Conservation (phyloP, 2,329 filamentous ascomycete species). For the Colletotrichum kahawae region DNA sequence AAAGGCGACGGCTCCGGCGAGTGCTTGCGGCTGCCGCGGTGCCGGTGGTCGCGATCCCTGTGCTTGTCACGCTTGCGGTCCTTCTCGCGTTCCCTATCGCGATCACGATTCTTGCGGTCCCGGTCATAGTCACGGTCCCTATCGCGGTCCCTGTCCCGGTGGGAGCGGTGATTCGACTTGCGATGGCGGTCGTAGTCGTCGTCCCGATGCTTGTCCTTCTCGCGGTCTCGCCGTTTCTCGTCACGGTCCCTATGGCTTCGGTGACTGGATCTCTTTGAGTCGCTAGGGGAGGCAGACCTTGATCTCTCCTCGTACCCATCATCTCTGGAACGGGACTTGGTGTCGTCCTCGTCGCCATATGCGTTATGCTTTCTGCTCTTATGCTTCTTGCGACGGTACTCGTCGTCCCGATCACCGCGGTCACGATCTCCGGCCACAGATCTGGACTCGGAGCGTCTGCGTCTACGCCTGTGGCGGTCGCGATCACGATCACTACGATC, state of each 20-base stretch:
- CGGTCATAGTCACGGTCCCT: slow-evolving; percentile 39
- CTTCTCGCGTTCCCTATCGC: slow-evolving; percentile 29
- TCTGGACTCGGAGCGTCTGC: slow-evolving; percentile 58
- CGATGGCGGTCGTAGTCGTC: slow-evolving; percentile 50
- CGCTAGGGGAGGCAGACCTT: slow-evolving; percentile 68
- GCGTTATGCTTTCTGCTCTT: slow-evolving; percentile 45
- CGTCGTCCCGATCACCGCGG: slow-evolving; percentile 50
- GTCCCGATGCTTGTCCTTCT: slow-evolving; percentile 50
- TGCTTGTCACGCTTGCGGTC: slow-evolving; percentile 43
- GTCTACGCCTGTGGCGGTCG: slow-evolving; percentile 47
- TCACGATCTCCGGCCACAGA: slow-evolving; percentile 41
- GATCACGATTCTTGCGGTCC: slow-evolving; percentile 43
- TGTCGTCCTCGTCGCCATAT: slow-evolving; percentile 52
- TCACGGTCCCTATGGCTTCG: slow-evolving; percentile 65
- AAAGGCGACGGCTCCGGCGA: slow-evolving; percentile 33
- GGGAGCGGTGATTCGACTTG: slow-evolving; percentile 45
- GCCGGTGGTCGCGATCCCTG: slow-evolving; percentile 42
- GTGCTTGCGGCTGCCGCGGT: slow-evolving; percentile 37
- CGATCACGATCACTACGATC: slow-evolving; percentile 38
- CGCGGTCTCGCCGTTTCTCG: slow-evolving; percentile 45
- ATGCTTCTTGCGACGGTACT: slow-evolving; percentile 56
- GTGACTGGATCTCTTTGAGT: slow-evolving; percentile 60
- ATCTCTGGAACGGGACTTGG: slow-evolving; percentile 34
- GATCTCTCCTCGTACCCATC: slow-evolving; percentile 59
- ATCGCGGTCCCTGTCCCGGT: slow-evolving; percentile 47